A percentile compares a stretch with the other conserved stretches of the same genome.
Conservation (phyloP, 306 rosid species). For the Acacia confusa region DNA sequence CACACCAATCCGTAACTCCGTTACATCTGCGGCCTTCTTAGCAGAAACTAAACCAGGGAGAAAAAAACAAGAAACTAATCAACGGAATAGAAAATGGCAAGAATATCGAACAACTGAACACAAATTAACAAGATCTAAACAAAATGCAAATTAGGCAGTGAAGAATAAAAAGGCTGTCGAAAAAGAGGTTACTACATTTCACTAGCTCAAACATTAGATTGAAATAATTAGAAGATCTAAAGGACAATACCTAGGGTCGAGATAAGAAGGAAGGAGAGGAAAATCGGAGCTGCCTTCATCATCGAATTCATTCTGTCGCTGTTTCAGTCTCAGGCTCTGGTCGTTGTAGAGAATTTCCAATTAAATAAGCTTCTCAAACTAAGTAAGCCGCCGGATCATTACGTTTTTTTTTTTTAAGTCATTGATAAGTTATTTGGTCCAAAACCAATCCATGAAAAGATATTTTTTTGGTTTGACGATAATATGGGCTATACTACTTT, state of each 20-base stretch:
- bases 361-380: background rate
- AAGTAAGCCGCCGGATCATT: background rate
- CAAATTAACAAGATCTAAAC: constrained; percentile 26
- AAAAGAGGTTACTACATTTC: background rate
- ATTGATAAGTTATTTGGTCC: background rate
- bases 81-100: background rate
- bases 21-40: constrained; percentile 64
- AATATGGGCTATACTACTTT: background rate
- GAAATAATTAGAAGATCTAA: background rate
- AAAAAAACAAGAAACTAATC: background rate
- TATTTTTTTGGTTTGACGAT: background rate
- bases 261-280: constrained; percentile 46
- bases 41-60: constrained; percentile 52
- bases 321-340: background rate
- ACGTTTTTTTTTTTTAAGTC: too few species aligned
- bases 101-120: background rate
- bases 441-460: background rate
- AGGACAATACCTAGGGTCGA: constrained; percentile 42
- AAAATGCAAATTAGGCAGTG: background rate
- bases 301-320: constrained; percentile 30
- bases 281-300: constrained; percentile 41
- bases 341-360: background rate
- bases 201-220: background rate
- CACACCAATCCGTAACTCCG: constrained; percentile 85
- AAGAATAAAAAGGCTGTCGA: background rate